phyloP scores from a whole-genome alignment of 1,284 basidiomycete species.

The Leccinum angustisporum region DNA sequence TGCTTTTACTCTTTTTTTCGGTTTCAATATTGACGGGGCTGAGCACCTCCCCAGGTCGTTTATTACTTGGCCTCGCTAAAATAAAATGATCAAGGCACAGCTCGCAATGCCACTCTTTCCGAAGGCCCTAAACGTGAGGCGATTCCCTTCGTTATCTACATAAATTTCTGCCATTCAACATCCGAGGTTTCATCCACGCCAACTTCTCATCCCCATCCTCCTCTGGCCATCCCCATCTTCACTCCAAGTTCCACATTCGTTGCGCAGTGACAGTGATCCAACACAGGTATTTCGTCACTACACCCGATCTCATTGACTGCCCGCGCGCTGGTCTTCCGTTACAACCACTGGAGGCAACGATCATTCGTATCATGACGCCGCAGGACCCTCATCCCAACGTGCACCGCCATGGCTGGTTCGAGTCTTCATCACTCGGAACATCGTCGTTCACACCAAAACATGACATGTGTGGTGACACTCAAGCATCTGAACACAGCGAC shows the following conservation, averaged over 20 bases:
- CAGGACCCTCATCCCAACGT: background rate
- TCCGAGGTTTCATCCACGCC: background rate
- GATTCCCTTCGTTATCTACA: background rate
- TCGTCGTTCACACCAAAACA: background rate
- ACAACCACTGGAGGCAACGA: background rate
- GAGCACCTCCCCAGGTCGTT: background rate
- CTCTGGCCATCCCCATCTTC: background rate
- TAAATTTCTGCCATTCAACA: background rate
- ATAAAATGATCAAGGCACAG: slow-evolving; percentile 12
- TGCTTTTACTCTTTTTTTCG: slow-evolving; percentile 1
- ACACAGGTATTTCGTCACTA: background rate
- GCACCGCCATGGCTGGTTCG: background rate
- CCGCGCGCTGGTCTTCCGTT: background rate
- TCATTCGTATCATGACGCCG: background rate
- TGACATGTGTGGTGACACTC: background rate
- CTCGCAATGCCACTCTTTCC: slow-evolving; percentile 7
- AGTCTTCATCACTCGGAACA: background rate
- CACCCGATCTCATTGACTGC: background rate
- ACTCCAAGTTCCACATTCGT: background rate
- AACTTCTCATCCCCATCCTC: background rate
- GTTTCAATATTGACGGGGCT: slow-evolving; percentile 21
- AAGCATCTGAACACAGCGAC: too few species aligned
- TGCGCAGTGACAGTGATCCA: background rate
- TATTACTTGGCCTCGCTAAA: background rate
- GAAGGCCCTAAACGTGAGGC: background rate